Evolutionary conservation across 2,329 filamentous ascomycete species (phyloP).

Genomic region (Colletotrichum lindemuthianum): DNA sequence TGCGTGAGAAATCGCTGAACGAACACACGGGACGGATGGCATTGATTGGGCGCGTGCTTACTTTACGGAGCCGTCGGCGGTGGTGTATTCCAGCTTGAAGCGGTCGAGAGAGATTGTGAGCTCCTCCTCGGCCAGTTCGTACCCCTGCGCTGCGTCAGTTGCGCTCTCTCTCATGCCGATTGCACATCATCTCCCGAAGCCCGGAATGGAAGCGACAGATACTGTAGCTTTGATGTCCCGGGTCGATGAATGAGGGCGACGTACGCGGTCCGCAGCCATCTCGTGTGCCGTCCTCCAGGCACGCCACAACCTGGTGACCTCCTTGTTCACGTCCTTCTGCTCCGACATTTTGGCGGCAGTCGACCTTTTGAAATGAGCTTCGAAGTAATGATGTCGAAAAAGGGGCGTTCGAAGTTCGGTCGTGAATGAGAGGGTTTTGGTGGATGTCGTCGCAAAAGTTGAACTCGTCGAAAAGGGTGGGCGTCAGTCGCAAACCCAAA

Average conservation of each 20-base stretch:
- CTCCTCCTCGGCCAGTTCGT: slow-evolving; percentile 90
- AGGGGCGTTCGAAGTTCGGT: not conserved
- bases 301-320: slow-evolving; percentile 82
- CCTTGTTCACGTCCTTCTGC: slow-evolving; percentile 62
- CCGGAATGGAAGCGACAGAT: not conserved
- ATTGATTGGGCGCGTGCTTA: slow-evolving; percentile 55
- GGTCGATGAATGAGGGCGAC: slow-evolving; percentile 43
- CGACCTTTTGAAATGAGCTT: not conserved
- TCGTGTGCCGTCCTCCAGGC: slow-evolving; percentile 93
- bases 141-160: slow-evolving; percentile 71
- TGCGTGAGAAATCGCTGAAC: not conserved
- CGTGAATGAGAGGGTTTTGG: slow-evolving; percentile 1
- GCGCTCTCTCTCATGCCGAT: not conserved
- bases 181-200: too few species aligned
- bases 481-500: slow-evolving; percentile 27
- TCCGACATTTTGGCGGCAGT: slow-evolving; percentile 48
- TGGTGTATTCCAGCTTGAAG: slow-evolving; percentile 78
- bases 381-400: slow-evolving; percentile 8
- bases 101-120: slow-evolving; percentile 85
- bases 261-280: slow-evolving; percentile 91
- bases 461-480: slow-evolving; percentile 22
- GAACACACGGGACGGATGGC: not conserved
- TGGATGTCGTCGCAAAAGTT: slow-evolving; percentile 5
- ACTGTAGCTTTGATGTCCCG: too few species aligned
- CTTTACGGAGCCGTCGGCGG: slow-evolving; percentile 79